phyloP scores from a whole-genome alignment of 495 filamentous ascomycete species.

The Penicillium parvum region DNA sequence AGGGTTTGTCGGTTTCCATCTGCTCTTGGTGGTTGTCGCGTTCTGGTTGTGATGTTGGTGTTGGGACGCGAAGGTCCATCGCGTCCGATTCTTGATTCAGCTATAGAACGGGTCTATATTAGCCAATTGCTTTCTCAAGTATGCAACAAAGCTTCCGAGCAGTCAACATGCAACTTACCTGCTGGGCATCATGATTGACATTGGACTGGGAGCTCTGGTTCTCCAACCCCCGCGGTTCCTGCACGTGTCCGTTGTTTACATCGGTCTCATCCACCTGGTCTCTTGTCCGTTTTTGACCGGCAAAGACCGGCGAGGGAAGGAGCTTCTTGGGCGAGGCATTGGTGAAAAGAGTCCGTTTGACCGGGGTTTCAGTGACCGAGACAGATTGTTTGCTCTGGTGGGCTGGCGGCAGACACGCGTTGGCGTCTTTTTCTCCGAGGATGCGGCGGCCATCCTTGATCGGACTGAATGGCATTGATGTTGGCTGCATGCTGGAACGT shows the following conservation, averaged over 20 bases:
- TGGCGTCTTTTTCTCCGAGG: conserved; percentile 42
- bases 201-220: conserved; percentile 11
- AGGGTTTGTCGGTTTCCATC: conserved; percentile 8
- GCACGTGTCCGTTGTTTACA: conserved; percentile 17
- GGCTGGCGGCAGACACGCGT: conserved; percentile 44
- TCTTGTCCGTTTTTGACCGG: conserved; percentile 42
- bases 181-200: conserved; percentile 11
- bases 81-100: conserved; percentile 16
- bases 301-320: conserved; percentile 37
- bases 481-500: conserved; percentile 25
- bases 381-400: conserved; percentile 25
- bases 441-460: conserved; percentile 42
- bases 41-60: conserved; percentile 17
- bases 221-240: conserved; percentile 9
- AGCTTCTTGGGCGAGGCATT: conserved; percentile 32
- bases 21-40: conserved; percentile 15
- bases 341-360: conserved; percentile 31
- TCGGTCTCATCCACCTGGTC: conserved; percentile 32
- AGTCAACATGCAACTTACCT: conserved; percentile 18
- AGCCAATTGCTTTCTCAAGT: conserved; percentile 6
- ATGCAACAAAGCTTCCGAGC: background rate
- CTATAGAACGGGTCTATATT: conserved; percentile 9
- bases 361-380: conserved; percentile 23
- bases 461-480: conserved; percentile 30
- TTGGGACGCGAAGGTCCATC: conserved; percentile 14